A percentile compares a stretch with the other conserved stretches of the same genome.
These are phyloP conservation scores for Teunomyces tritomae DNA, from an alignment of 805 yeast genomes.

Conservation along the genomic window DNA sequence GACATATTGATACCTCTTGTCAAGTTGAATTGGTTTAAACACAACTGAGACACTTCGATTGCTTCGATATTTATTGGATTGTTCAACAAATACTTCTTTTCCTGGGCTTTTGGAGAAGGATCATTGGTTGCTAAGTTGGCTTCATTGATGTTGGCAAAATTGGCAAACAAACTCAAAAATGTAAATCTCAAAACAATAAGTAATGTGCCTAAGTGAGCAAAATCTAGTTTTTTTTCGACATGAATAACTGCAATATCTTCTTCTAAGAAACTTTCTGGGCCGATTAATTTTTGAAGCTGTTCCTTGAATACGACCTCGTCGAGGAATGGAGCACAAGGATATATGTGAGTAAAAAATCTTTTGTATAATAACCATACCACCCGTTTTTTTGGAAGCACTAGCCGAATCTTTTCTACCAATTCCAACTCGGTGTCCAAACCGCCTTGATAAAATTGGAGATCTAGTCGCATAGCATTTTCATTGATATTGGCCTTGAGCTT, in stretches of 20 bases:
- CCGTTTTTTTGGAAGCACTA: slow-evolving; percentile 21
- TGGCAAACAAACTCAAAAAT: slow-evolving; percentile 20
- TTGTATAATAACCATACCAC: slow-evolving; percentile 25
- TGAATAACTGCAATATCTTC: slow-evolving; percentile 11
- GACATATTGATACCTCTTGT: slow-evolving; percentile 16
- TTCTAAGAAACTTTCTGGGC: slow-evolving; percentile 12
- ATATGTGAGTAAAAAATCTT: slow-evolving; percentile 25
- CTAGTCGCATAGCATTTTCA: slow-evolving; percentile 15
- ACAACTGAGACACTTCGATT: slow-evolving; percentile 16
- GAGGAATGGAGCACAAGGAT: slow-evolving; percentile 25
- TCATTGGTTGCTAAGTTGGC: slow-evolving; percentile 9
- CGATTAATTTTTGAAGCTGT: slow-evolving; percentile 17
- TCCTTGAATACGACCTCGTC: slow-evolving; percentile 25
- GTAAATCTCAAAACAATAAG: slow-evolving; percentile 20
- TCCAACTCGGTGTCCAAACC: slow-evolving; percentile 16
- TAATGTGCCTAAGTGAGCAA: slow-evolving; percentile 19
- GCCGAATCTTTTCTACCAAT: slow-evolving; percentile 16
- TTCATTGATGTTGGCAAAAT: slow-evolving; percentile 15
- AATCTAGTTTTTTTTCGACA: slow-evolving; percentile 14
- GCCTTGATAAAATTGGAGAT: slow-evolving; percentile 18
- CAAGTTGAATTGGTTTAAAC: slow-evolving; percentile 21
- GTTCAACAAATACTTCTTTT: slow-evolving; percentile 14
- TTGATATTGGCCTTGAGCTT: slow-evolving; percentile 7
- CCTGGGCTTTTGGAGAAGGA: slow-evolving; percentile 12
- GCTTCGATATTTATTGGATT: slow-evolving; percentile 20